Evolutionary conservation across 2,329 filamentous ascomycete species (phyloP), one percentile per base, ranked within the genome.

Genomic region (Trichoderma sp.): DNA sequence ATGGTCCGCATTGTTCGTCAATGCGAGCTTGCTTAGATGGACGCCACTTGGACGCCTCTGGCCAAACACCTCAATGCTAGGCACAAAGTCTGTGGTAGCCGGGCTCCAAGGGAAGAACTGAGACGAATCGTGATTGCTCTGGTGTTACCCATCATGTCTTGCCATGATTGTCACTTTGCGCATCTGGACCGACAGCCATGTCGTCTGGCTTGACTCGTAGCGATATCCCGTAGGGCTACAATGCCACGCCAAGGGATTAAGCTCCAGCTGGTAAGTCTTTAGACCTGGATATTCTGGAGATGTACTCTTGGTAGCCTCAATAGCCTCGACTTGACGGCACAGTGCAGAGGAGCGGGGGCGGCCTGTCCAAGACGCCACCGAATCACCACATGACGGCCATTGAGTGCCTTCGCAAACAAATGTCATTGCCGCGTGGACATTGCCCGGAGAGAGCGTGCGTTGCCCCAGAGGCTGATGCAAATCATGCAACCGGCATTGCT

Each of bases 301-400:
- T 32, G 66, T n/a, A 53, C 28, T 20, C 34, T 23, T 26, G 68
- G 68, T 61, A 43, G 34, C 66, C 43, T 65, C 50, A 50, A 65
- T 64, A 59, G 61, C 50, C 62, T 71, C 36, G 68, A 71, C 68
- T 58, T 64, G 68, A 58, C 17, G n/a, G 50, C 68, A 71, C 68
- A 71, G 68, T 71, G 68, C 50, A 71, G 8, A 43, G 15, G 23
- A 32, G 53, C 61, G 59, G 68, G 62, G 68, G 34, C 50, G 30
- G 50, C 47, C 57, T 23, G 50, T 26, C 30, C 34, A 58, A 53
- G 62, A 43, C 68, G 68, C 68, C 68, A 71, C 68, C 68, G 64
- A 65, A 57, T 71, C 68, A 71, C 68, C 32, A 34, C 68, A 65
- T 65, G 68, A 65, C 61, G 68, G 64, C 34, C 50, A 66, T 34